A percentile compares a stretch with the other conserved stretches of the same genome.
phyloP scores from a whole-genome alignment of 331 rosid species.

The Acacia pycnantha region DNA sequence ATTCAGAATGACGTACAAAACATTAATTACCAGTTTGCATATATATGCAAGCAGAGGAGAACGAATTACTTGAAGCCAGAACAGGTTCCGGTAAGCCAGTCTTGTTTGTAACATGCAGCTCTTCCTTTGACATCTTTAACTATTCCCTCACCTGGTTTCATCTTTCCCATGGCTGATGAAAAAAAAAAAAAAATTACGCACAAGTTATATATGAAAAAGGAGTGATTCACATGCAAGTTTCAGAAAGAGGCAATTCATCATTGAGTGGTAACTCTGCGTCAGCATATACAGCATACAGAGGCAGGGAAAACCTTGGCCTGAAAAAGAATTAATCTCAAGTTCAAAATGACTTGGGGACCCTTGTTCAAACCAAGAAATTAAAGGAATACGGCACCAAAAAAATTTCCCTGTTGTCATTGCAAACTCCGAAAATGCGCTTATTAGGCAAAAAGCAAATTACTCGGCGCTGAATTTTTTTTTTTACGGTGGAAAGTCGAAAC shows the following conservation, averaged over 20 bases:
- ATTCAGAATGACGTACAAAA: neutral
- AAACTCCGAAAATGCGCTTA: no score
- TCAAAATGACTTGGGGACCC: no score
- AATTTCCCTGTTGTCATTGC: neutral
- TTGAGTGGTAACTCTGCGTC: neutral
- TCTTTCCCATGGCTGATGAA: neutral
- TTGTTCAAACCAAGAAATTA: no score
- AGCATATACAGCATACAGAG: neutral
- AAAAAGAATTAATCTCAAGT: no score
- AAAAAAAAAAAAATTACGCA: neutral
- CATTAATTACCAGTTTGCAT: neutral
- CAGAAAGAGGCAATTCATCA: neutral
- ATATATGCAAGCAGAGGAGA: neutral
- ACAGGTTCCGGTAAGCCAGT: neutral
- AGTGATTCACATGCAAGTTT: neutral
- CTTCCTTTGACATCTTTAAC: slow-evolving; percentile 1
- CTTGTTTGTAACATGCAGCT: neutral
- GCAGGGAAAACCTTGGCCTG: neutral
- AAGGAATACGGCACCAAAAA: neutral
- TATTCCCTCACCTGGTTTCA: slow-evolving; percentile 12
- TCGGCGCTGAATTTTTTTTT: neutral
- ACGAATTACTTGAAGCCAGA: slow-evolving; percentile 11
- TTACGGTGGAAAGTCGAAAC: neutral
- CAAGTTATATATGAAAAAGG: neutral
- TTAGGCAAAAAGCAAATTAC: no score